Base-by-base conservation (phyloP, 2,329 filamentous ascomycete species). In the Curvularia verruculosa region DNA sequence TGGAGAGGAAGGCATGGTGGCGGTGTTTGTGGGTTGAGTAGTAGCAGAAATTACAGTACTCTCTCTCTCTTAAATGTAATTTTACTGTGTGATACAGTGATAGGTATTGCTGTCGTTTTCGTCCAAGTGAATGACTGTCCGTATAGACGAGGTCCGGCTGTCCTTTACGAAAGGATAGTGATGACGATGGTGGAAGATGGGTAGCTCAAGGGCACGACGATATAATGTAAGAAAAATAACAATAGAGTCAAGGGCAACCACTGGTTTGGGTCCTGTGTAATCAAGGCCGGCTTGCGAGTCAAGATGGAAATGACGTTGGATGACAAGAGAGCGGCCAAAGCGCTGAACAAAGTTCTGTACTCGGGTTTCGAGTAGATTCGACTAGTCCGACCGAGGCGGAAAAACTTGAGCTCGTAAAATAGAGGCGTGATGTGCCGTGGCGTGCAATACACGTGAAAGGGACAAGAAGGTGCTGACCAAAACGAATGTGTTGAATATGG, bases 1-100 rank as follows among this genome's bases (percentile, higher is more conserved):
- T 52, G 66, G 56, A 31, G 67, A 66, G 48, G 63, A 66, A 54
- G 63, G 61, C 72, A 75, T 76, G 54, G 57, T 70, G 51, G 28
- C 36, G 65, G 56, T 29, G 8, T 29, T 29, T 29, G 28, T 26
- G 24, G 37, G 58, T 49, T 43, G 41, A 41, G 48, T 43, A 34
- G 31, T 34, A 34, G 31, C 13, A 13, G 12, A 46, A 23, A 53
- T 47, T 58, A 37, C 52, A 41, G 34, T 6, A 26, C 4, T 45
- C 43, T 45, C 24, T 43, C 4, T 45, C 43, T 45, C 24, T 29
- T 24, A 19, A 28, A 29, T 7, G 9, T 15, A 28, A 18, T 12
- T 34, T 41, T 12, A 23, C 10, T 7, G 5, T 15, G 12, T 41
- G 39, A 15, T 9, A 8, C 18, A 5, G 12, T 34, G 29, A 15